phyloP scores from a whole-genome alignment of 2,329 filamentous ascomycete genomes.

The Fusarium oligoseptatum region DNA sequence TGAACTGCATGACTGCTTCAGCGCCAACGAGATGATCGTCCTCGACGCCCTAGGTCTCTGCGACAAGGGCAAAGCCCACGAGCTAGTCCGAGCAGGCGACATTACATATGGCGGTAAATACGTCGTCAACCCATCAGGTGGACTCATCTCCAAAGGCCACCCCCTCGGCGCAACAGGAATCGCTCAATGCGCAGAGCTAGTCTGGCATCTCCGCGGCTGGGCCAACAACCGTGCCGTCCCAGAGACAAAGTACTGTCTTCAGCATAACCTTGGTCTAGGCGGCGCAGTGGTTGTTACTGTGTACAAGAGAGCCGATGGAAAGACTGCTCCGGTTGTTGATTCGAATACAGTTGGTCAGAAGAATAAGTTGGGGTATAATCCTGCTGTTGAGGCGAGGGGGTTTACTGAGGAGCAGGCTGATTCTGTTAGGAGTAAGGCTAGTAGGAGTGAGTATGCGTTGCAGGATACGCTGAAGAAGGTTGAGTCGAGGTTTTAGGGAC shows the following conservation, averaged over 20 bases:
- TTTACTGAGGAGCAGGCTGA: slow-evolving; percentile 83
- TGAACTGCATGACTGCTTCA: slow-evolving; percentile 98
- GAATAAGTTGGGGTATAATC: slow-evolving; percentile 88
- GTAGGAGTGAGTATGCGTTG: slow-evolving; percentile 79
- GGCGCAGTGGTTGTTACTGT: slow-evolving; percentile 93
- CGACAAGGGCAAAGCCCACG: slow-evolving; percentile 86
- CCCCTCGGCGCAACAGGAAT: slow-evolving; percentile 95
- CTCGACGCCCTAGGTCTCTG: slow-evolving; percentile 88
- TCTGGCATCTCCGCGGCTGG: slow-evolving; percentile 97
- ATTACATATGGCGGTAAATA: slow-evolving; percentile 91
- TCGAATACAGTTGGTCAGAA: slow-evolving; percentile 73
- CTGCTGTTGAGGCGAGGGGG: slow-evolving; percentile 88
- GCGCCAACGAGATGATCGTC: slow-evolving; percentile 91
- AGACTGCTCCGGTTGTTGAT: slow-evolving; percentile 70
- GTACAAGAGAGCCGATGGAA: slow-evolving; percentile 86
- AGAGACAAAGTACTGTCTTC: slow-evolving; percentile 79
- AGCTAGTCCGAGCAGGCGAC: slow-evolving; percentile 86
- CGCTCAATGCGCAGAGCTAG: slow-evolving; percentile 93
- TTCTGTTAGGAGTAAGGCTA: slow-evolving; percentile 77
- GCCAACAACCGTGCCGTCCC: slow-evolving; percentile 86
- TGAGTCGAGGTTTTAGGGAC: slow-evolving; percentile 53
- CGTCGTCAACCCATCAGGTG: slow-evolving; percentile 93
- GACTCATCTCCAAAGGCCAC: slow-evolving; percentile 95
- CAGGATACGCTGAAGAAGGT: slow-evolving; percentile 68
- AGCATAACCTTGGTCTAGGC: slow-evolving; percentile 94